These are phyloP conservation scores for Dichomitus squalens DNA, from an alignment of 1,284 basidiomycete species.

Conservation along the genomic window DNA sequence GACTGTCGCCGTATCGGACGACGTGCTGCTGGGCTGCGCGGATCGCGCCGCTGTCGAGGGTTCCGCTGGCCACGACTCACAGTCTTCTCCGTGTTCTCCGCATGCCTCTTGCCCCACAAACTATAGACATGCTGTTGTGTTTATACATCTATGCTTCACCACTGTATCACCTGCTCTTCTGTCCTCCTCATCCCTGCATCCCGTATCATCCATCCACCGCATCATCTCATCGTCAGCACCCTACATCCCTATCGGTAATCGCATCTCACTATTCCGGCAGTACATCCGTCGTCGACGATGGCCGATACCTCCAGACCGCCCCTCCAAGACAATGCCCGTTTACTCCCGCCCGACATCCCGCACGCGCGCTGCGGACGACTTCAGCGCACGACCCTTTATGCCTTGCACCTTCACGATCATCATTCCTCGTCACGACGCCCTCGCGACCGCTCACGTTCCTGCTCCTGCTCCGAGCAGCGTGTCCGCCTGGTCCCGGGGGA, in stretches of 20 bases:
- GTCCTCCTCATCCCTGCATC: constrained; percentile 12
- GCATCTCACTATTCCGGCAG: constrained; percentile 5
- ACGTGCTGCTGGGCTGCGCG: constrained; percentile 10
- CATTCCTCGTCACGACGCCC: constrained; percentile 8
- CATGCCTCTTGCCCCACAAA: neutral
- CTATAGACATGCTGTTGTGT: constrained; percentile 10
- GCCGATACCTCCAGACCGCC: constrained; percentile 5
- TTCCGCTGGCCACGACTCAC: constrained; percentile 16
- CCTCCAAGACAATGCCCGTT: neutral
- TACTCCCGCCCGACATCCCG: neutral
- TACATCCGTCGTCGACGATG: constrained; percentile 8
- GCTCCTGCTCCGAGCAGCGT: neutral
- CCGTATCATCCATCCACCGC: no score
- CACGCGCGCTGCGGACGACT: constrained; percentile 1
- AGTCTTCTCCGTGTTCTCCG: neutral
- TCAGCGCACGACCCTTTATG: constrained; percentile 7
- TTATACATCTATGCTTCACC: constrained; percentile 8
- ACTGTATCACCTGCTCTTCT: constrained; percentile 17
- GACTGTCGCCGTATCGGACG: constrained; percentile 10
- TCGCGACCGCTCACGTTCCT: neutral
- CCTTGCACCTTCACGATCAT: constrained; percentile 10
- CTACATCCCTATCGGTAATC: constrained; percentile 11
- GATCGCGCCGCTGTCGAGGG: constrained; percentile 1
- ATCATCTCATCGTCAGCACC: constrained; percentile 13
- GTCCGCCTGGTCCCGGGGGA: neutral